Percentiles rank a stretch among this genome's conserved stretches.
phyloP scores from a whole-genome alignment of 2,329 filamentous ascomycete genomes.

The Ophiostoma populinum region DNA sequence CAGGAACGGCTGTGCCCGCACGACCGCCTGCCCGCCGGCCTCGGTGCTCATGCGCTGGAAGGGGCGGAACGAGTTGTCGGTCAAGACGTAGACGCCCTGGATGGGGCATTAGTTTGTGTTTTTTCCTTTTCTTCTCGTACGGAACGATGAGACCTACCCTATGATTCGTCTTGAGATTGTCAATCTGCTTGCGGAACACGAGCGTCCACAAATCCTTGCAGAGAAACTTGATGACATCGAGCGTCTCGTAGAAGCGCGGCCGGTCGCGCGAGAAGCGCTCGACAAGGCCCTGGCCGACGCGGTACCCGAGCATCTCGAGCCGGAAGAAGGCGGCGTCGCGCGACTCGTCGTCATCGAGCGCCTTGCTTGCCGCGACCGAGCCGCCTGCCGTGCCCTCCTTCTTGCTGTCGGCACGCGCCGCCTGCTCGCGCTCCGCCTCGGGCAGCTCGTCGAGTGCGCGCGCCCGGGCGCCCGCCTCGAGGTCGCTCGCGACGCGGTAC shows the following conservation, averaged over 20 bases:
- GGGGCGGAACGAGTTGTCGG: conserved; percentile 80
- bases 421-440: neutral
- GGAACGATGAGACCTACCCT: conserved; percentile 34
- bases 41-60: conserved; percentile 81
- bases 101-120: no score
- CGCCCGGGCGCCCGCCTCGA: conserved; percentile 29
- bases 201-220: conserved; percentile 97
- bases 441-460: conserved; percentile 13
- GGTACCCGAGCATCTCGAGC: conserved; percentile 70
- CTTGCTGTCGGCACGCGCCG: conserved; percentile 9
- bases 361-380: neutral
- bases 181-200: conserved; percentile 90
- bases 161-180: conserved; percentile 97
- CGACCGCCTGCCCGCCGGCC: conserved; percentile 52
- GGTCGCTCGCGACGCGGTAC: conserved; percentile 64
- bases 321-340: conserved; percentile 73
- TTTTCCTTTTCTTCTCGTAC: no score
- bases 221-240: conserved; percentile 94
- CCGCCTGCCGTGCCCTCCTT: neutral
- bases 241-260: conserved; percentile 75
- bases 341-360: conserved; percentile 60
- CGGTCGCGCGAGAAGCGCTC: conserved; percentile 80
- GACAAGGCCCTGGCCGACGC: conserved; percentile 80
- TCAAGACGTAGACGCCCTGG: conserved; percentile 86
- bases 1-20: conserved; percentile 71